These are phyloP conservation scores for Euryodendron excelsum DNA, from an alignment of 148 eudicot species.

Conservation along the genomic window DNA sequence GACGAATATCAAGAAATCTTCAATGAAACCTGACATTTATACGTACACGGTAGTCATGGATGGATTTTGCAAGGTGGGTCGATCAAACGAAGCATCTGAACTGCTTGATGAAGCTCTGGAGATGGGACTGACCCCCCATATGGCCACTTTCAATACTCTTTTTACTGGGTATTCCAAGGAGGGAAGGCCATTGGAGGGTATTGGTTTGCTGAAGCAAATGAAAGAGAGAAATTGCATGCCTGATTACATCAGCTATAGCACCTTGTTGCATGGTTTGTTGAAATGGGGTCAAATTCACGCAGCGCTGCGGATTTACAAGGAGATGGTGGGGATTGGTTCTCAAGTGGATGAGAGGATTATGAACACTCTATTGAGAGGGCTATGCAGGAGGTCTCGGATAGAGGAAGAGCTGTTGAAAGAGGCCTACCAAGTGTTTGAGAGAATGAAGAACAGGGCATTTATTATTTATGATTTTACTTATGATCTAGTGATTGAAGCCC, in stretches of 20 bases:
- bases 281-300: slow-evolving; percentile 59
- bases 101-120: slow-evolving; percentile 60
- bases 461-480: slow-evolving; percentile 38
- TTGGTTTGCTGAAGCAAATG: slow-evolving; percentile 59
- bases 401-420: slow-evolving; percentile 34
- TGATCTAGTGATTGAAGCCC: slow-evolving; percentile 61
- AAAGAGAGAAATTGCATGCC: slow-evolving; percentile 57
- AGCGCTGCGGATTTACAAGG: slow-evolving; percentile 49
- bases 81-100: slow-evolving; percentile 75
- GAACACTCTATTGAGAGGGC: slow-evolving; percentile 67
- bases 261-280: slow-evolving; percentile 77
- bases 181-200: slow-evolving; percentile 77
- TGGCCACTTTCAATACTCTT: slow-evolving; percentile 61
- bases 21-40: slow-evolving; percentile 50
- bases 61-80: slow-evolving; percentile 91
- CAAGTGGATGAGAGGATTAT: slow-evolving; percentile 69
- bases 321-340: slow-evolving; percentile 54
- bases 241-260: slow-evolving; percentile 66
- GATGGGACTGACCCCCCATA: slow-evolving; percentile 60
- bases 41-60: slow-evolving; percentile 78
- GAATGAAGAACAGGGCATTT: slow-evolving; percentile 41
- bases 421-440: slow-evolving; percentile 47
- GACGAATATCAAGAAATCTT: slow-evolving; percentile 43
- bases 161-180: slow-evolving; percentile 80
- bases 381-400: slow-evolving; percentile 60